Evolutionary conservation across 2,329 filamentous ascomycete genomes (phyloP).

Genomic region (Didymosphaeria variabile): DNA sequence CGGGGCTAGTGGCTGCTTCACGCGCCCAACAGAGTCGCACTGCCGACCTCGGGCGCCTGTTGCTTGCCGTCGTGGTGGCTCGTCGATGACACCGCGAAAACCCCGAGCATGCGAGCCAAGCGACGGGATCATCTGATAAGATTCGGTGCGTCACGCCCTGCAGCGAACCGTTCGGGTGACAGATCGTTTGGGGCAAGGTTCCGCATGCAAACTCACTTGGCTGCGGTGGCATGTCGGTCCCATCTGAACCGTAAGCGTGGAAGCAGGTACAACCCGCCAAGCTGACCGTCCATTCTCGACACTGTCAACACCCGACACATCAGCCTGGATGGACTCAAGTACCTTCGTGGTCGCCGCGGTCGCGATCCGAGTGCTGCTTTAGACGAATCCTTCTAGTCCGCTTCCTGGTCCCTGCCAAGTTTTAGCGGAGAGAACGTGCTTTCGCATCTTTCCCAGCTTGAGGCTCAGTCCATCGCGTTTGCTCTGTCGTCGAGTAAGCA

Average conservation of each 20-base stretch:
- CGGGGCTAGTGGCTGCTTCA: neutral
- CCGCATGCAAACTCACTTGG: neutral
- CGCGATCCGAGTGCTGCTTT: neutral
- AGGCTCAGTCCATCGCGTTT: constrained; percentile 2
- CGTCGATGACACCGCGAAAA: neutral
- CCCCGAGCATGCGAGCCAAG: neutral
- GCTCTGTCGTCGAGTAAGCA: constrained; percentile 4
- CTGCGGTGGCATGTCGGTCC: neutral
- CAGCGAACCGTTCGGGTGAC: neutral
- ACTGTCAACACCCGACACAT: neutral
- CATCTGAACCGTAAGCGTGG: neutral
- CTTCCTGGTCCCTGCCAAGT: constrained; percentile 2
- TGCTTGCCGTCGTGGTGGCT: neutral
- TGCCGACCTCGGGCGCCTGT: constrained; percentile 10
- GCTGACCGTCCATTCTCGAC: neutral
- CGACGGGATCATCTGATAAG: constrained; percentile 9
- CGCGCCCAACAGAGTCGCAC: neutral
- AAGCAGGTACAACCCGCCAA: neutral
- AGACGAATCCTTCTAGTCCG: neutral
- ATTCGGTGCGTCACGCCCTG: neutral
- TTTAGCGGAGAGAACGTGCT: constrained; percentile 1
- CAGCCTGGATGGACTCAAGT: neutral
- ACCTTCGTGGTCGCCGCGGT: neutral
- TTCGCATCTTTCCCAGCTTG: constrained; percentile 7
- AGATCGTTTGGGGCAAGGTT: neutral